Conservation (phyloP, 495 filamentous ascomycete genomes). For the Cercophora scortea region DNA sequence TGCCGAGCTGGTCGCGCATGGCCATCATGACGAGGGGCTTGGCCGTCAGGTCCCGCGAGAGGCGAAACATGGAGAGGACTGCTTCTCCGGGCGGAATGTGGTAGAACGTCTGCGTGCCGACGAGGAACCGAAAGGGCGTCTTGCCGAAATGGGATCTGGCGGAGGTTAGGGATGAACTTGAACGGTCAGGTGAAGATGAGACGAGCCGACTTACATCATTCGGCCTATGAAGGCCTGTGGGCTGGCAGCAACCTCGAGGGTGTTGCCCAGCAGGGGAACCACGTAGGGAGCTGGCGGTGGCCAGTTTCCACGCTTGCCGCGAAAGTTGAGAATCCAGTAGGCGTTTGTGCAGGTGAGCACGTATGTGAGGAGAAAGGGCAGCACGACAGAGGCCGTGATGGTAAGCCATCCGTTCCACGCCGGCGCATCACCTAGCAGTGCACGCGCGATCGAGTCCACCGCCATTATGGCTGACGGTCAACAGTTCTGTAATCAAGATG, state of each 20-base stretch:
- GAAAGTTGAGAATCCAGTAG: background rate
- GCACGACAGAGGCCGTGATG: background rate
- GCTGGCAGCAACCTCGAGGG: constrained; percentile 13
- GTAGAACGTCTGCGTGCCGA: constrained; percentile 12
- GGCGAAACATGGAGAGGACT: constrained; percentile 8
- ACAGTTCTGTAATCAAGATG: too few species aligned
- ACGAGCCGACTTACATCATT: constrained; percentile 3
- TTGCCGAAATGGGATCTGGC: background rate
- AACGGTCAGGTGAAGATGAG: background rate
- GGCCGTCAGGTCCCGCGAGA: constrained; percentile 6
- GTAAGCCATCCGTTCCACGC: background rate
- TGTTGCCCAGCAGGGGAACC: constrained; percentile 15
- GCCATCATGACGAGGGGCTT: constrained; percentile 11
- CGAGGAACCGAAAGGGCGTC: constrained; percentile 4
- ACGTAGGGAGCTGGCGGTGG: constrained; percentile 17
- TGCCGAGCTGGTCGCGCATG: constrained; percentile 8
- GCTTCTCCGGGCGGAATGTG: constrained; percentile 9
- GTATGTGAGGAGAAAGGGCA: constrained; percentile 10
- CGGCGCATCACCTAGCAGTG: background rate
- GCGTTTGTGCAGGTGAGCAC: constrained; percentile 1
- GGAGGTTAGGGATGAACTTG: background rate
- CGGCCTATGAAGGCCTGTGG: constrained; percentile 3
- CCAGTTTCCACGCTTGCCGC: background rate
- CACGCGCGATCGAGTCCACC: too few species aligned
- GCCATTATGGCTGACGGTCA: too few species aligned